Evolutionary conservation across 768 basidiomycete genomes (phyloP), one percentile per base, ranked within the genome.

Genomic region (Chalciporus chontae): DNA sequence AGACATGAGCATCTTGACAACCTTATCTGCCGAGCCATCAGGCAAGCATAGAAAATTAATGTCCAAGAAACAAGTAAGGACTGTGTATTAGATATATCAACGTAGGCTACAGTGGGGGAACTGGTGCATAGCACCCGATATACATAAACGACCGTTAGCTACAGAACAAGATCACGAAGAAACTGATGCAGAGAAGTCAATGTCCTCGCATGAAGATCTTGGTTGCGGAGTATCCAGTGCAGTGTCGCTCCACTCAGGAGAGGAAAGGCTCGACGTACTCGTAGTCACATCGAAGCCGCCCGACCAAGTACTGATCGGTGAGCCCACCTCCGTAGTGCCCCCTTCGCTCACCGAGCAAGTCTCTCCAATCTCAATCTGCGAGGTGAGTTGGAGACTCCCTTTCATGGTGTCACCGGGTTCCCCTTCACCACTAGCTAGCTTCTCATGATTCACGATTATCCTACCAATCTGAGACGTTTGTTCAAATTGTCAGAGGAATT

Each of bases 311-410:
- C 34, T 15, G 0, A n/a, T 26, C 8, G 29, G 34, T 36, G 34
- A 36, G 5, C 23, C 24, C 47, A 41, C 27, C n/a, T 24, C 31
- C 37, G 31, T 17, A 13, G 18, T n/a, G 32, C 3, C 8, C 8
- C 11, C 34, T 6, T 45, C 8, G 8, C 19, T 24, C n/a, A 45
- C 2, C 10, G 45, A 45, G 24, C 21, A 40, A 18, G 3, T 34
- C 39, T 48, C 34, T 18, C 50, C 52, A 29, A 54, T 50, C 23
- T 61, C 56, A 26, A 59, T 53, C n/a, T 40, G 50, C 27, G 60
- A 52, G 9, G 61, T 62, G 46, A 62, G 44, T 23, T 60, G 49
- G 2, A 51, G 9, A 8, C 40, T 46, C 17, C 44, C 44, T 19
- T 18, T 45, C 52, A 58, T 4, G 41, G 50, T 11, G 7, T 31